phyloP scores from a whole-genome alignment of 75 land plant species.

The Larix kaempferi region DNA sequence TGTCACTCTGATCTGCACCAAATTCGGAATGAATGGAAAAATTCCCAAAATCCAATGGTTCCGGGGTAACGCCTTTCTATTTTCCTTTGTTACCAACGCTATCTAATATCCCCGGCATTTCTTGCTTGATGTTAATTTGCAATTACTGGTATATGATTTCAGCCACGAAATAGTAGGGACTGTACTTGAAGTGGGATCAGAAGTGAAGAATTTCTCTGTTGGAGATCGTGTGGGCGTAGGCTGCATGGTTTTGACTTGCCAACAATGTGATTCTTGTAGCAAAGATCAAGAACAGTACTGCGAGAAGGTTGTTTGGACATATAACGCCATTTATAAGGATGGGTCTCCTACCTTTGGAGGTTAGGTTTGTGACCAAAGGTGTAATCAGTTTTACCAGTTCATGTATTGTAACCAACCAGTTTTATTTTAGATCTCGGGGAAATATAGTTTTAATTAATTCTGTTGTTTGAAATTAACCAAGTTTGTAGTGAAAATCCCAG shows the following conservation, averaged over 20 bases:
- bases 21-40: slow-evolving; percentile 46
- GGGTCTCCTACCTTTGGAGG: slow-evolving; percentile 9
- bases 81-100: too few species aligned
- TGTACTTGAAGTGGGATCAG: slow-evolving; percentile 9
- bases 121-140: too few species aligned
- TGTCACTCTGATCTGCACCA: slow-evolving; percentile 52
- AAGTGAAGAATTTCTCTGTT: slow-evolving; percentile 2
- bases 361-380: slow-evolving; percentile 16
- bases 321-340: background rate
- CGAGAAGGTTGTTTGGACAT: slow-evolving; percentile 8
- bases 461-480: background rate
- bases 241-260: slow-evolving; percentile 5
- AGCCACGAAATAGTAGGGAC: slow-evolving; percentile 10
- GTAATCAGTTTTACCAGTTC: too few species aligned
- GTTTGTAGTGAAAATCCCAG: slow-evolving; percentile 78
- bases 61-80: slow-evolving; percentile 33
- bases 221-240: slow-evolving; percentile 15
- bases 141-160: background rate
- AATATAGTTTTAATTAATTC: too few species aligned
- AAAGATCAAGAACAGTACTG: slow-evolving; percentile 2
- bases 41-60: slow-evolving; percentile 37
- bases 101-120: too few species aligned
- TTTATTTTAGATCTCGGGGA: too few species aligned
- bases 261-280: background rate
- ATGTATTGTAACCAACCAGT: too few species aligned